Base-by-base conservation (phyloP, 2,329 filamentous ascomycete species). In the Alternaria panax region DNA sequence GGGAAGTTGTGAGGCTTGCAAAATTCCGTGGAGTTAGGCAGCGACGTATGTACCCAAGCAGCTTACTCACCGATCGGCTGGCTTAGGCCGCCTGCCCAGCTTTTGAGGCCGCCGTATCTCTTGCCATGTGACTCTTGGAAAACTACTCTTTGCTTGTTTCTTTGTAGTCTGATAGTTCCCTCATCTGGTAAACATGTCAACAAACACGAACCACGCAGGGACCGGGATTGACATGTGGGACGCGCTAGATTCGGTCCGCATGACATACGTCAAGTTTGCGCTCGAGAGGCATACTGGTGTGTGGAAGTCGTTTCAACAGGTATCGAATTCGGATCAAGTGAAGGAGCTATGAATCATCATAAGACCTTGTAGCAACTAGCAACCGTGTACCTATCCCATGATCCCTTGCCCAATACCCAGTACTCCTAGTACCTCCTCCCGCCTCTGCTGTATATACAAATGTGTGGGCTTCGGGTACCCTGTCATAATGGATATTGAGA, bases 401-500 rank as follows among this genome's bases (percentile, higher is more conserved):
- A 40, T 40, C 22, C 46, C 43, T 48, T 53, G 55, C 46, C 51
- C 25, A 53, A 42, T 48, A 36, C 41, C 28, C 51, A 41, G 47
- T 46, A 30, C 28, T 51, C 46, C 27, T 36, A 28, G 43, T 68
- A 59, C 65, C 62, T 59, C 58, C 65, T 63, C 58, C 56, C 59
- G 52, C 57, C 59, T 60, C 57, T 53, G 61, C 60, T 58, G 63
- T 76, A 75, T 77, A 54, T 76, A 77, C 74, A 76, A 69, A 66
- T 64, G 47, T 64, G 50, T 64, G 62, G 63, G 59, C 63, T 62
- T 66, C 55, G 47, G 61, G 54, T 50, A 57, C 59, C 51, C 58
- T 62, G 54, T 54, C 59, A 58, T 58, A 54, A 65, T 62, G 60
- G 43, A 56, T 62, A 57, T 55, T 52, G 43, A 57, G 59, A 60